phyloP scores from a whole-genome alignment of 2,329 filamentous ascomycete species.

The Phaeoacremonium minimum region DNA sequence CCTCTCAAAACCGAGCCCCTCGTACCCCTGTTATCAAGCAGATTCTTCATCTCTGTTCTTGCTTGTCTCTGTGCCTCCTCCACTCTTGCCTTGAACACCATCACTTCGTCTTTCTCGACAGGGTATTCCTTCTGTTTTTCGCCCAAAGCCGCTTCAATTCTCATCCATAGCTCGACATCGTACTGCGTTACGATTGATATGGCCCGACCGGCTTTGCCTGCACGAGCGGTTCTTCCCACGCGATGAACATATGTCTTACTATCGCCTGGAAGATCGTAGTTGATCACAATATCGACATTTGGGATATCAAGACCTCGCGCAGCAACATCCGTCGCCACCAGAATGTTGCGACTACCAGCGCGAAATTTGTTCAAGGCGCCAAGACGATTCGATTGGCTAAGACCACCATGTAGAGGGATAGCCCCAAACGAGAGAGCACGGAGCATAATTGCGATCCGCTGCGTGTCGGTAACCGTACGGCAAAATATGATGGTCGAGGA shows the following conservation, averaged over 20 bases:
- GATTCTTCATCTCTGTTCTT: constrained; percentile 73
- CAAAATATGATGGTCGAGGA: constrained; percentile 87
- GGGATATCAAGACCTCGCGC: constrained; percentile 90
- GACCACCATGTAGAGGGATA: constrained; percentile 88
- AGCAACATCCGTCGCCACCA: constrained; percentile 92
- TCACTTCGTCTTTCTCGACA: constrained; percentile 75
- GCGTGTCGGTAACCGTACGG: constrained; percentile 85
- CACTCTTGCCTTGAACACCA: constrained; percentile 73
- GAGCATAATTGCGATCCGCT: constrained; percentile 78
- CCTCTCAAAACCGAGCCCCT: constrained; percentile 43
- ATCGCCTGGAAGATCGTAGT: constrained; percentile 74
- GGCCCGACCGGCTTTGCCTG: constrained; percentile 78
- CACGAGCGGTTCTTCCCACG: constrained; percentile 82
- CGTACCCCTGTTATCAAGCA: constrained; percentile 65
- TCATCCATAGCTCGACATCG: constrained; percentile 73
- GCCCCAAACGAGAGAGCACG: constrained; percentile 83
- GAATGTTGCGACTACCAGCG: constrained; percentile 72
- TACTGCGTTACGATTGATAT: constrained; percentile 74
- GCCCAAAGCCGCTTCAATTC: constrained; percentile 79
- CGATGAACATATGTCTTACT: constrained; percentile 89
- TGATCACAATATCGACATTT: constrained; percentile 59
- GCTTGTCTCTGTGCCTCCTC: constrained; percentile 81
- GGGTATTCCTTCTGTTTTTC: constrained; percentile 69
- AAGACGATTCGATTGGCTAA: constrained; percentile 81
- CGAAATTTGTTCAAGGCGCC: constrained; percentile 91